phyloP scores from a whole-genome alignment of 2,329 filamentous ascomycete species.

The Coniochaeta sp. region DNA sequence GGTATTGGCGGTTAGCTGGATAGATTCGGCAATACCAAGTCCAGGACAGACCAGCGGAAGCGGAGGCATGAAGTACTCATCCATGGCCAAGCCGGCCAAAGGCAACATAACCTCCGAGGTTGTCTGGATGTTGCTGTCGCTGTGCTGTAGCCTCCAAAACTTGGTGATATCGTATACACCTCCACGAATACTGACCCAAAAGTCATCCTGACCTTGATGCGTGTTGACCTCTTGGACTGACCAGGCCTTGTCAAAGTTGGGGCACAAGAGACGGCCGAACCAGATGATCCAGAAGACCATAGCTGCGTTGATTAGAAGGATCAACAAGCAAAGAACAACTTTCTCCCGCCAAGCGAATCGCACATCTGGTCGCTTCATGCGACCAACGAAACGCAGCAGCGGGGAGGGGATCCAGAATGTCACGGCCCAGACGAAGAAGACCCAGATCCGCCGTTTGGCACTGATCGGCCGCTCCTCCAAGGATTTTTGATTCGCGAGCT shows the following conservation, averaged over 20 bases:
- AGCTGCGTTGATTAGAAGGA: conserved; percentile 69
- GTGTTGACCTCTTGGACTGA: conserved; percentile 57
- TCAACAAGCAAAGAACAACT: conserved; percentile 71
- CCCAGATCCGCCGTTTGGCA: conserved; percentile 65
- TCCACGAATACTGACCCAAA: conserved; percentile 80
- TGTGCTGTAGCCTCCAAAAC: conserved; percentile 81
- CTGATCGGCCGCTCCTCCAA: conserved; percentile 64
- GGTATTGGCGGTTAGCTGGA: conserved; percentile 37
- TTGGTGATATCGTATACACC: conserved; percentile 87
- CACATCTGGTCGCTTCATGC: conserved; percentile 96
- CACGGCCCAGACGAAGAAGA: conserved; percentile 71
- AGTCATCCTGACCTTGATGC: conserved; percentile 69
- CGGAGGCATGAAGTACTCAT: conserved; percentile 79
- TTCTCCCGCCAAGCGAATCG: conserved; percentile 98
- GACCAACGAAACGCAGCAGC: conserved; percentile 68
- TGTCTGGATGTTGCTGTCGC: conserved; percentile 59
- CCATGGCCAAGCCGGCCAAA: conserved; percentile 71
- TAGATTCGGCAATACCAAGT: conserved; percentile 53
- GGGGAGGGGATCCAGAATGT: conserved; percentile 96
- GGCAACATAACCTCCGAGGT: conserved; percentile 61
- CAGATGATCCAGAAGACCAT: conserved; percentile 89
- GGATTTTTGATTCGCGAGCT: conserved; percentile 68
- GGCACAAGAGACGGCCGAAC: conserved; percentile 80
- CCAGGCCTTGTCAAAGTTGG: conserved; percentile 89
- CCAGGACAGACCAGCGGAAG: conserved; percentile 67